Evolutionary conservation across 2,329 filamentous ascomycete genomes (phyloP).

Genomic region (Xylogone sp.): DNA sequence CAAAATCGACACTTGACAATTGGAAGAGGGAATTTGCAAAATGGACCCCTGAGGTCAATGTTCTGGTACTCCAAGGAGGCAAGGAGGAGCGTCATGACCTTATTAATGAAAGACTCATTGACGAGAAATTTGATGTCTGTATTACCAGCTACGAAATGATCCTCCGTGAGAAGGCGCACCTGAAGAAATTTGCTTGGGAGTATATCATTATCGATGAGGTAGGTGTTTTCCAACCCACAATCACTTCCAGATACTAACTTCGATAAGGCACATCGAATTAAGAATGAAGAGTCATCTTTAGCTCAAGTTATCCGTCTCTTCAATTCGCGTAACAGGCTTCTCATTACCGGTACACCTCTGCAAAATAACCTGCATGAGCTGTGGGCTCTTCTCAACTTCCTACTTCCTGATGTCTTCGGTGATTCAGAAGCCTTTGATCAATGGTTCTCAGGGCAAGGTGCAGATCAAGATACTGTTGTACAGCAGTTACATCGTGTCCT

Average conservation of each 20-base stretch:
- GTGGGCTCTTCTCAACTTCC: conserved; percentile 95
- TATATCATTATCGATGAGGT: conserved; percentile 98
- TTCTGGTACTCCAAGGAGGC: conserved; percentile 87
- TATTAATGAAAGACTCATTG: conserved; percentile 86
- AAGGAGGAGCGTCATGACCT: conserved; percentile 89
- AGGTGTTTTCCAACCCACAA: conserved; percentile 4
- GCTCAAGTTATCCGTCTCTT: conserved; percentile 96
- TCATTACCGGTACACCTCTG: conserved; percentile 94
- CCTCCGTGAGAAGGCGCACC: conserved; percentile 84
- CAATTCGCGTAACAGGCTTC: conserved; percentile 87
- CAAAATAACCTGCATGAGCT: conserved; percentile 98
- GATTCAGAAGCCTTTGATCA: conserved; percentile 96
- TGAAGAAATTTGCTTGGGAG: conserved; percentile 99
- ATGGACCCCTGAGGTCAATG: conserved; percentile 95
- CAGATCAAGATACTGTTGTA: conserved; percentile 91
- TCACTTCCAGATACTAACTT: conserved; percentile 10
- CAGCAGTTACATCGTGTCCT: conserved; percentile 93
- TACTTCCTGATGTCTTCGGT: conserved; percentile 97
- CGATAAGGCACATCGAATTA: conserved; percentile 81
- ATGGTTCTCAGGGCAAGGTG: conserved; percentile 91
- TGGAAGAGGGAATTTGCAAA: conserved; percentile 92
- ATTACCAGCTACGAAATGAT: conserved; percentile 99
- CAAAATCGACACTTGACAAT: conserved; percentile 97
- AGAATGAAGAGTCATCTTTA: conserved; percentile 96
- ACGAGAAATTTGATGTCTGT: conserved; percentile 96